These are phyloP conservation scores for Colletotrichum euphorbiae DNA, from an alignment of 2,329 filamentous ascomycete species.

Conservation along the genomic window DNA sequence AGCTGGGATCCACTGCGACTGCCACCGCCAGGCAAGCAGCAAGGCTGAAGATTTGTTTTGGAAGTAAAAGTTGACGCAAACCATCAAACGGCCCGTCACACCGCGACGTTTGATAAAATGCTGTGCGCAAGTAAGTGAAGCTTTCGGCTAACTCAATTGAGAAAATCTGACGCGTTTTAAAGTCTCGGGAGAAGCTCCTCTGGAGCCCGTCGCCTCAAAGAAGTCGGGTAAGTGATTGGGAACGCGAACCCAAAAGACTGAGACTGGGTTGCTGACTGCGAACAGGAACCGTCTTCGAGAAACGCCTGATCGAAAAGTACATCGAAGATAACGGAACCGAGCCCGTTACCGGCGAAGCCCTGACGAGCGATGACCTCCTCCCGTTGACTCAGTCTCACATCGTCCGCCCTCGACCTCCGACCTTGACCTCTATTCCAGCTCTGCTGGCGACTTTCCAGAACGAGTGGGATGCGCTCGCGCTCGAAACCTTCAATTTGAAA, in stretches of 20 bases:
- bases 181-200: slow-evolving; percentile 97
- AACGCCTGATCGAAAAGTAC: slow-evolving; percentile 93
- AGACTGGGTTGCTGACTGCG: slow-evolving; percentile 14
- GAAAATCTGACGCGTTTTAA: slow-evolving; percentile 42
- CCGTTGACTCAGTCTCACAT: slow-evolving; percentile 85
- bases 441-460: slow-evolving; percentile 96
- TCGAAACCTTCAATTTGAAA: slow-evolving; percentile 91
- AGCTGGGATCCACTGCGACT: slow-evolving; percentile 20
- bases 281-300: slow-evolving; percentile 89
- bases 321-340: slow-evolving; percentile 94
- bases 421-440: slow-evolving; percentile 94
- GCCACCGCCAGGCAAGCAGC: slow-evolving; percentile 26
- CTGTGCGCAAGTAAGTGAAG: slow-evolving; percentile 53
- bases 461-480: slow-evolving; percentile 94
- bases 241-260: not conserved
- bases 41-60: slow-evolving; percentile 42
- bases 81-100: slow-evolving; percentile 20
- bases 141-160: not conserved
- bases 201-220: slow-evolving; percentile 93
- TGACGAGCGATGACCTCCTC: slow-evolving; percentile 86
- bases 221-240: slow-evolving; percentile 79
- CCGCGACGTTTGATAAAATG: slow-evolving; percentile 36
- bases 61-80: slow-evolving; percentile 32
- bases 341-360: slow-evolving; percentile 87
- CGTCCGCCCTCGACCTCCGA: slow-evolving; percentile 89